A percentile compares a stretch with the other conserved stretches of the same genome.
Conservation (phyloP, 1,139 yeast genomes). For the Yamadazyma conglobata region DNA sequence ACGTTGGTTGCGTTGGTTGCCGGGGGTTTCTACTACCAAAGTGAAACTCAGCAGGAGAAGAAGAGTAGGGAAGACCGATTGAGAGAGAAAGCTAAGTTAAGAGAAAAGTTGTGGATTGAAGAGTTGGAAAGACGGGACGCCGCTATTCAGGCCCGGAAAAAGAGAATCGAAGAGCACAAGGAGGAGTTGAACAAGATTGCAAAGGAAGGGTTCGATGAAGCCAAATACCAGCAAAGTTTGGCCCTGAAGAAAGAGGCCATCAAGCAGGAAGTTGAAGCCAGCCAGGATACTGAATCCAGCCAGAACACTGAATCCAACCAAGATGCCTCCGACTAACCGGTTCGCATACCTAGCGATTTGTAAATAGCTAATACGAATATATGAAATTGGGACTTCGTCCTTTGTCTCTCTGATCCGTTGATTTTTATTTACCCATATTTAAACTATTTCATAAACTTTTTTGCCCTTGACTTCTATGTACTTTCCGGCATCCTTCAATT, state of each 20-base stretch:
- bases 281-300: not conserved
- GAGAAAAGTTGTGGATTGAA: constrained; percentile 87
- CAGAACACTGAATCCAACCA: too few relatives aligned
- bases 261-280: constrained; percentile 1
- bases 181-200: constrained; percentile 39
- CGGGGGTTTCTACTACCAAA: constrained; percentile 68
- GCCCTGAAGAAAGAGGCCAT: constrained; percentile 3
- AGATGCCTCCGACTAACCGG: too few relatives aligned
- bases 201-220: constrained; percentile 36
- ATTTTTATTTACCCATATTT: too few relatives aligned
- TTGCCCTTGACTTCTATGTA: not conserved
- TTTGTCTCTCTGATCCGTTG: too few relatives aligned
- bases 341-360: too few relatives aligned
- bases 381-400: too few relatives aligned
- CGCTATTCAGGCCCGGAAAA: constrained; percentile 63
- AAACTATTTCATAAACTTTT: constrained; percentile 1
- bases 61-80: constrained; percentile 58
- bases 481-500: not conserved
- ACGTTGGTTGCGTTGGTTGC: constrained; percentile 78
- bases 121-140: constrained; percentile 82
- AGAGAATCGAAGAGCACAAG: constrained; percentile 37
- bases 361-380: too few relatives aligned
- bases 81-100: constrained; percentile 72
- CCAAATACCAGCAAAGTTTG: constrained; percentile 12
- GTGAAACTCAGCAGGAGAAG: constrained; percentile 35